phyloP scores from a whole-genome alignment of 1,139 yeast species.

The Pichia sp. region DNA sequence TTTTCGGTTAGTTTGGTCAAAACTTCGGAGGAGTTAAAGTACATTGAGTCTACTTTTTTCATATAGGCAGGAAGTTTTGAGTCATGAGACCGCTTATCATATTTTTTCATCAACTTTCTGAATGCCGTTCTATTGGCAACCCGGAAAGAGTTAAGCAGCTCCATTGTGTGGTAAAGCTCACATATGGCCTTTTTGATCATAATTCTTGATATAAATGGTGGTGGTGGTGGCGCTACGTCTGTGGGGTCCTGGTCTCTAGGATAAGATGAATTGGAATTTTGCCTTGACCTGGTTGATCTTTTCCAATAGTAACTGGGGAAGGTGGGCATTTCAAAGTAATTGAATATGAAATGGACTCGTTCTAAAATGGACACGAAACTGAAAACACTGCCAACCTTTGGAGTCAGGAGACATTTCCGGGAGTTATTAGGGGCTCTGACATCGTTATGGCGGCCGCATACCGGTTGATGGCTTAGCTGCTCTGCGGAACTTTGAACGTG shows the following conservation, averaged over 20 bases:
- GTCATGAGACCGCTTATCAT: constrained; percentile 65
- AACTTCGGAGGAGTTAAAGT: constrained; percentile 64
- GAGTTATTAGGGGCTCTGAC: background rate
- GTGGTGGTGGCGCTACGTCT: constrained; percentile 23
- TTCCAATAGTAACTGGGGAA: constrained; percentile 14
- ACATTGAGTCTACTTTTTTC: constrained; percentile 49
- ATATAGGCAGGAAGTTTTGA: constrained; percentile 50
- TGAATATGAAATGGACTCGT: constrained; percentile 10
- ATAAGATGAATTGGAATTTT: background rate
- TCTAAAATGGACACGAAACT: background rate
- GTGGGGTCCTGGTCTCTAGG: background rate
- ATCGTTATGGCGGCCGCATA: background rate
- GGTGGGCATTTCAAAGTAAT: constrained; percentile 15
- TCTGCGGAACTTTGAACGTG: background rate
- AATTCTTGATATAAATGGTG: constrained; percentile 66
- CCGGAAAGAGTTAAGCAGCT: constrained; percentile 70
- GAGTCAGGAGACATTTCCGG: background rate
- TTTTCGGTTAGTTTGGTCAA: constrained; percentile 56
- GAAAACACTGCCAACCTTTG: background rate
- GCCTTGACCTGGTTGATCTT: background rate
- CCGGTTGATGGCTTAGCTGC: no score
- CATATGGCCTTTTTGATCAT: constrained; percentile 73
- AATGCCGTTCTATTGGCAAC: constrained; percentile 81
- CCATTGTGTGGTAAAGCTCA: constrained; percentile 77
- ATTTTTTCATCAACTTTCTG: constrained; percentile 83